A percentile compares a stretch with the other conserved stretches of the same genome.
Evolutionary conservation across 768 basidiomycete species (phyloP).

Genomic region (Galerina marginata): DNA sequence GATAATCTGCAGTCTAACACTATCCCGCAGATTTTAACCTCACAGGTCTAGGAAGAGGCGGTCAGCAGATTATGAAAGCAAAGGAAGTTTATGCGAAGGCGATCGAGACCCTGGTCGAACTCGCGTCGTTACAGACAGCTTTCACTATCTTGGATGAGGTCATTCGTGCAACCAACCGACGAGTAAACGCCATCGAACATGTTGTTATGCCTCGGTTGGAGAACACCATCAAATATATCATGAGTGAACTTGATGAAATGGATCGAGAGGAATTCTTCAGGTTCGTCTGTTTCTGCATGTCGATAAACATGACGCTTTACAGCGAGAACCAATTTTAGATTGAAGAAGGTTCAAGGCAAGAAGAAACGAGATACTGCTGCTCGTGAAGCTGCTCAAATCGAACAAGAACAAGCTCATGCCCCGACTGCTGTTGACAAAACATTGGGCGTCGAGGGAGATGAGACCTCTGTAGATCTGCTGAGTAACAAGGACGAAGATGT

Average conservation of each 20-base stretch:
- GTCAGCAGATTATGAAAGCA: slow-evolving; percentile 93
- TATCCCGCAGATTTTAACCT: slow-evolving; percentile 82
- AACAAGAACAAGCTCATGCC: slow-evolving; percentile 25
- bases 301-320: neutral
- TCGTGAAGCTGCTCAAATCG: slow-evolving; percentile 33
- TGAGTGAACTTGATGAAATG: slow-evolving; percentile 98
- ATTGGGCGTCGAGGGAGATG: slow-evolving; percentile 39
- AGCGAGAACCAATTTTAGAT: slow-evolving; percentile 45
- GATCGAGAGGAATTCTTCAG: slow-evolving; percentile 95
- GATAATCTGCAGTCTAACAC: neutral
- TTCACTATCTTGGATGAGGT: slow-evolving; percentile 99
- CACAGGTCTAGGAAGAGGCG: slow-evolving; percentile 95
- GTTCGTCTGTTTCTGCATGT: slow-evolving; percentile 40
- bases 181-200: slow-evolving; percentile 98
- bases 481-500: slow-evolving; percentile 91
- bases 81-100: slow-evolving; percentile 99
- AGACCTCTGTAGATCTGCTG: slow-evolving; percentile 56
- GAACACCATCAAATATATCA: slow-evolving; percentile 97
- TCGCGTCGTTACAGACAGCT: slow-evolving; percentile 95
- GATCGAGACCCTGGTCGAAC: slow-evolving; percentile 94
- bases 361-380: slow-evolving; percentile 84
- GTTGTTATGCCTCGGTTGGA: slow-evolving; percentile 94
- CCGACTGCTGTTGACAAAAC: slow-evolving; percentile 34
- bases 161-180: slow-evolving; percentile 97
- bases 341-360: slow-evolving; percentile 98